Evolutionary conservation across 495 filamentous ascomycete species (phyloP), one percentile per base, ranked within the genome.

Genomic region (Penicillium malachiteum): DNA sequence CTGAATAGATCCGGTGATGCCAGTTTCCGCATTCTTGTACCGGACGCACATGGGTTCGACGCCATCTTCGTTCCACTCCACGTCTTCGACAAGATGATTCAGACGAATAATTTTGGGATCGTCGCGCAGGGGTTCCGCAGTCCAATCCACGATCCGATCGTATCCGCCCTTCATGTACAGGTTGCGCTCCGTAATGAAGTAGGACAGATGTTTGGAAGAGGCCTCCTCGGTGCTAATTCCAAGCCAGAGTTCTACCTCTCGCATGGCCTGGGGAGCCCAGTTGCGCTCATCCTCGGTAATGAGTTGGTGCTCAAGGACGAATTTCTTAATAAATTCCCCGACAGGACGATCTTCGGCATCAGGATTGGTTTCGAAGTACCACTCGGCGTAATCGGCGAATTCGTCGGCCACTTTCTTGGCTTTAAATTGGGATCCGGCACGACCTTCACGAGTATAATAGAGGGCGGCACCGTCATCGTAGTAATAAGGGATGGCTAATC

Each of bases 131-230:
- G 56, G 38, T 38, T 56, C 40, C 14, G 59, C 59, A 13, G 50
- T 59, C 62, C 62, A 65, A 43, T 65, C 50, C n/a, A 65, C 62
- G n/a, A 65, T 62, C 35, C 46, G 56, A 39, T 65, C 62, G 37
- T 65, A 65, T 9, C 62, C 62, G 30, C 62, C 62, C 40, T 65
- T 62, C 62, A 65, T 65, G 38, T 65, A 65, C 6, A 65, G 50
- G 49, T 65, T 65, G 12, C 62, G 62, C 53, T 65, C 62, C 3
- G 62, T 65, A 5, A 65, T 62, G 26, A 65, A 65, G 32, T 65
- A 65, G 21, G 55, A 56, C 31, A 65, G 50, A 48, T 65, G 59
- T 31, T 62, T 62, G n/a, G 56, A 62, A n/a, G 62, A 65, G 42
- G 62, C 62, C 44, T 56, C 39, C 3, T 56, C 50, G 26, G 56